Conservation (phyloP, 768 basidiomycete species). For the Boletellus ananas region DNA sequence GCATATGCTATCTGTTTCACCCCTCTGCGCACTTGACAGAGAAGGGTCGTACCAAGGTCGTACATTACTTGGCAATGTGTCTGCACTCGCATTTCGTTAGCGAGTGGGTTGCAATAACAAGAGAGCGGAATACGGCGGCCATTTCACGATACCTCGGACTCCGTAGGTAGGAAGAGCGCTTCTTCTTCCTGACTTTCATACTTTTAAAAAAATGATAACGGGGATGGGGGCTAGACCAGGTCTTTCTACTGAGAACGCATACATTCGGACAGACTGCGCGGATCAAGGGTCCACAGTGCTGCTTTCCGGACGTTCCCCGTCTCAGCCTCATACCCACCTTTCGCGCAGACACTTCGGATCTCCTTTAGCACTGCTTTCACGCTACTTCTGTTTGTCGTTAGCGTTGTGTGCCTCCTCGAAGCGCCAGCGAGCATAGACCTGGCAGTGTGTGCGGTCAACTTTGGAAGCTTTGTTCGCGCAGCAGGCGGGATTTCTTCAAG, state of each 20-base stretch:
- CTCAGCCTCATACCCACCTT: conserved; percentile 11
- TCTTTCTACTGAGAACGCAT: conserved; percentile 10
- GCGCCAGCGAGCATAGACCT: conserved; percentile 70
- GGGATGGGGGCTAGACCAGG: no score
- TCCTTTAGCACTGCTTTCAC: conserved; percentile 71
- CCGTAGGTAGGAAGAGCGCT: no score
- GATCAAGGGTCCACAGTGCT: conserved; percentile 74
- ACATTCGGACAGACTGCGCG: conserved; percentile 48
- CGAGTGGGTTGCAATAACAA: no score
- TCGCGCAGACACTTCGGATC: conserved; percentile 37
- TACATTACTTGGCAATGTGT: no score
- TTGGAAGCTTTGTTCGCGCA: conserved; percentile 50
- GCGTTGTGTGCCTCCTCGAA: conserved; percentile 71
- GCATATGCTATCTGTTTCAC: no score
- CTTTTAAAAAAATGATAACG: no score
- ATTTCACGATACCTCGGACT: no score
- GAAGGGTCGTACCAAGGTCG: no score
- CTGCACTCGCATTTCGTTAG: no score
- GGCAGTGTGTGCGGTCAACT: conserved; percentile 74
- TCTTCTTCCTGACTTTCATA: no score
- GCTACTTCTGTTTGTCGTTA: conserved; percentile 81
- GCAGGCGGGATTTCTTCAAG: conserved; percentile 48
- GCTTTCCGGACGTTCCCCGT: conserved; percentile 25
- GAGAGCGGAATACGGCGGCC: no score
- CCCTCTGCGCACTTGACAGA: no score